Base-by-base conservation (phyloP, 257 asterid genomes). In the Penstemon barbatus region DNA sequence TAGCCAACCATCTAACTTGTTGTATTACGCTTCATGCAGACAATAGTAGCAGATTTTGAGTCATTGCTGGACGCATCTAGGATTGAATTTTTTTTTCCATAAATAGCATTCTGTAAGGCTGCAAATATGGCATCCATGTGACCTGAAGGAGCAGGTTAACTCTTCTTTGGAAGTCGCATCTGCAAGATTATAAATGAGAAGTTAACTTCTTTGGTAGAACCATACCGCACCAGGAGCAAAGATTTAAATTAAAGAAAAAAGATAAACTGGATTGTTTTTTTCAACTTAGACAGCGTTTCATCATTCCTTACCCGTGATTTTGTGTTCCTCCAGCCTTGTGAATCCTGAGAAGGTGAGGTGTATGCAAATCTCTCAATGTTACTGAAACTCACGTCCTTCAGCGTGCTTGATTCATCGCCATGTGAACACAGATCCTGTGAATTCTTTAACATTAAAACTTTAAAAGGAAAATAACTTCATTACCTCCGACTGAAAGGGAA, bases 141-240 rank as follows among this genome's bases (percentile, higher is more conserved):
- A 55, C 49, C 40, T 19, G 37, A 19, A 38, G 76, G 38, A n/a
- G 82, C 63, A 66, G 63, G 69, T 66, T 66, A 68, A 13, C 52
- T 76, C 78, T 74, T 85, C 82, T 81, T 89, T 57, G 95, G 96
- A 56, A 88, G 83, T 18, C 87, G 83, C 91, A 92, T 82, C 97
- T 92, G 97, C 86, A 75, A 71, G 65, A 39, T 65, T 42, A 49
- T 12, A 13, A 66, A 64, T 70, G 40, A 63, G 57, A 44, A 11
- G 40, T 56, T 37, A 56, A 58, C 12, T 41, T 43, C n/a, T 25
- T 25, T 45, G 18, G 61, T 12, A 49, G 41, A 70, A 40, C 3
- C 48, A 39, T 0, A 9, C 50, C 12, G 9, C 5, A 63, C 62
- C 3, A 69, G 52, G 52, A 63, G 51, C 3, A 37, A 6, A 64